Evolutionary conservation across 2,329 filamentous ascomycete genomes (phyloP), one percentile per base, ranked within the genome.

Genomic region (Botrytis elliptica): DNA sequence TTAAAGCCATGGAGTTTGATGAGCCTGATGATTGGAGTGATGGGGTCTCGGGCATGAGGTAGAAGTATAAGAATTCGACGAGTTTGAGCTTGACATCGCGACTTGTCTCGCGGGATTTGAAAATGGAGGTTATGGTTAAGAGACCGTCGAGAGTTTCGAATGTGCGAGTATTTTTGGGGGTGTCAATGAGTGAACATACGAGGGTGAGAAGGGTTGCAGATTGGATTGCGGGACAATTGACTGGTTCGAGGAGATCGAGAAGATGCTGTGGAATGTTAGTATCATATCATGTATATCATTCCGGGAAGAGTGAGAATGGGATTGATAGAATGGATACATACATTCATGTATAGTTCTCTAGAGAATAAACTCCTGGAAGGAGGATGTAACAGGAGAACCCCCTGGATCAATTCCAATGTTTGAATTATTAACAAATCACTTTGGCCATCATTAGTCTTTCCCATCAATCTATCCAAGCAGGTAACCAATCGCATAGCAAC

Each of bases 21-120:
- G 82, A 81, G 33, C 83, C 84, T 75, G 86, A 85, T 75, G 84
- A 83, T 8, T 88, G 87, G 75, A 88, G 87, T 33, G 87, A 85
- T 63, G 87, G 90, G 0, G 89, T 89, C 84, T 99, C 96, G 69
- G 95, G 95, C 92, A 98, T 97, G 78, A 99, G 91, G 83, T 98
- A 99, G 83, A 98, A 98, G 86, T 98, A 98, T 70, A 99, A 85
- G 81, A 98, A 98, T 83, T 98, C 96, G 78, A 98, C 91, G n/a
- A 97, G 89, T 83, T 97, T 96, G 81, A 97, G 89, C 85, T 97
- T 98, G 77, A 98, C 95, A 79, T 95, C 93, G 75, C 94, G 90
- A 38, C 90, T 90, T 5, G 95, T 98, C 77, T 91, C 90, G 75
- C 94, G 91, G 76, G 92, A 93, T 83, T 97, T 97, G 88, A 98